Evolutionary conservation across 1,284 basidiomycete species (phyloP).

Genomic region (Thecaphora frezii): DNA sequence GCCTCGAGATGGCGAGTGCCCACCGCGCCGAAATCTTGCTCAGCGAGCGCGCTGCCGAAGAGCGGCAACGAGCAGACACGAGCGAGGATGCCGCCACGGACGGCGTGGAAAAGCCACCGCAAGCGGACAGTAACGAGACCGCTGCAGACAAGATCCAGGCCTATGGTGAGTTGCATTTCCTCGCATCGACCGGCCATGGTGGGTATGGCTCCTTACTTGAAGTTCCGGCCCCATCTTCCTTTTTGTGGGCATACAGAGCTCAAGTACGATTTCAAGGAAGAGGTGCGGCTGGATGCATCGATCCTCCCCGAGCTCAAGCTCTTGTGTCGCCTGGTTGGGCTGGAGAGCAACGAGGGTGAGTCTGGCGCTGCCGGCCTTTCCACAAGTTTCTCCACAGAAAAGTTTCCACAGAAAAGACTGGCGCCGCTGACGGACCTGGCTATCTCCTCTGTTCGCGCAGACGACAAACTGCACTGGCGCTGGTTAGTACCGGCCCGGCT

Average conservation of each 20-base stretch:
- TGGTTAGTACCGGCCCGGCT: slow-evolving; percentile 47
- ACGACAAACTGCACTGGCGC: slow-evolving; percentile 32
- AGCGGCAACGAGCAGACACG: slow-evolving; percentile 7
- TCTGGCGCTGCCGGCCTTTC: background rate
- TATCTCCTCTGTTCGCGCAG: background rate
- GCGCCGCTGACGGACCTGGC: too few species aligned
- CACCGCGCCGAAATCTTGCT: slow-evolving; percentile 37
- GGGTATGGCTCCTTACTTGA: background rate
- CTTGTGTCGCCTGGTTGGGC: slow-evolving; percentile 49
- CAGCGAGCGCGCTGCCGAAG: slow-evolving; percentile 13
- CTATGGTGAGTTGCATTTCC: slow-evolving; percentile 1
- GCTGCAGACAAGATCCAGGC: slow-evolving; percentile 23
- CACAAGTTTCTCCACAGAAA: too few species aligned
- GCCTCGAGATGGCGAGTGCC: slow-evolving; percentile 47
- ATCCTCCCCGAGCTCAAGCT: slow-evolving; percentile 49
- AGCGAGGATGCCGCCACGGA: slow-evolving; percentile 6
- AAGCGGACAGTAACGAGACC: slow-evolving; percentile 28
- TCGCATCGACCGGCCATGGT: too few species aligned
- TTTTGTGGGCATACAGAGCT: slow-evolving; percentile 12
- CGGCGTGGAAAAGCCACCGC: slow-evolving; percentile 3
- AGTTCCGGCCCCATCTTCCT: background rate
- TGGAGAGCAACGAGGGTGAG: slow-evolving; percentile 32
- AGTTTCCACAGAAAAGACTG: too few species aligned
- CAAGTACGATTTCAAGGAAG: slow-evolving; percentile 29
- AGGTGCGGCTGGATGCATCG: slow-evolving; percentile 41